Base-by-base conservation (phyloP, 495 filamentous ascomycete genomes). In the Pyrenopolyporus hunteri region DNA sequence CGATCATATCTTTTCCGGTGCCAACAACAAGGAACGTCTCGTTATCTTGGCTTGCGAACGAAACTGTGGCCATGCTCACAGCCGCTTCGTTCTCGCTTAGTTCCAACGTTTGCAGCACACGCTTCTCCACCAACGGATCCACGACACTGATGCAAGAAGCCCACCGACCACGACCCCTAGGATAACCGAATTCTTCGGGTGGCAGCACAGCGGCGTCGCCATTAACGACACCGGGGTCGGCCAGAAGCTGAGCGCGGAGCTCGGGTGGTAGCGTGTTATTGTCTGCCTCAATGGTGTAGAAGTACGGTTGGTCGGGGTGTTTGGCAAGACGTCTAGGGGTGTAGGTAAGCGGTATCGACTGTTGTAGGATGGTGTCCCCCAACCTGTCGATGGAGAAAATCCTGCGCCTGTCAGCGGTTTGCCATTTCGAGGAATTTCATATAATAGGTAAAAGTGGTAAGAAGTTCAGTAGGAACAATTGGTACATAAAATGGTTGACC, bases 271-370 rank as follows among this genome's bases (percentile, higher is more conserved):
- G 79, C 2, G 91, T 88, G 68, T 96, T 94, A 66, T 92, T 95
- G 40, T 98, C 94, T 0, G 91, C 84, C 74, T 97, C 91, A 44
- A 96, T 92, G 6, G 92, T 91, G 63, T 98, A 98, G 74, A 96
- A 98, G 3, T 91, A 76, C 1, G 91, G 89, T 28, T 89, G 83
- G 2, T 96, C 91, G 0, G 92, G 94, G 70, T 97, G 91, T 45
- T 91, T 88, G 16, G 93, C 82, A 67, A 98, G 89, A 48, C 85
- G 87, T 48, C 92, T 88, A 3, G 94, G 94, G 0, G 94, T 98
- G 64, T 98, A 92, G 6, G 88, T 83, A n/a, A 98, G 81, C 11
- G 91, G 84, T 53, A 96, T 90, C 0, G 89, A 90, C 66, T 96
- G 89, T 70, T 96, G 91, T 7, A 94, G 83, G 63, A 96, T 83